Base-by-base conservation (phyloP, 2,329 filamentous ascomycete species). In the Graphium sp. region DNA sequence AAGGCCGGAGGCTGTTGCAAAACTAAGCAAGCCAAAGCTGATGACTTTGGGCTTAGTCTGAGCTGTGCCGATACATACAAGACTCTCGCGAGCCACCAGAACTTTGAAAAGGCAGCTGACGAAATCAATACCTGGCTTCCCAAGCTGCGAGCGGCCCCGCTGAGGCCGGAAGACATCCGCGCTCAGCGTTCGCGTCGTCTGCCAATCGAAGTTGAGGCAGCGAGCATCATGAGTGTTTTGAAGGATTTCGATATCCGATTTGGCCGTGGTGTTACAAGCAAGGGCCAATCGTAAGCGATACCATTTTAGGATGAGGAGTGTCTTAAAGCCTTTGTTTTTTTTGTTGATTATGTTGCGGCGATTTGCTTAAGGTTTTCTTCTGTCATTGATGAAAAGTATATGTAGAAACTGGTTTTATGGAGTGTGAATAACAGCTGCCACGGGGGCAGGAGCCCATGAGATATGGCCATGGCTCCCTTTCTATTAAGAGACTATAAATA, bases 161-260 rank as follows among this genome's bases (percentile, higher is more conserved):
- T 52, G 25, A 39, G 34, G 4, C 39, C 41, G 7, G 35, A 20
- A 22, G 34, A 29, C 28, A n/a, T n/a, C n/a, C 34, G 27, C 33
- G 33, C 31, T 32, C 39, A 31, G 39, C 52, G 28, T 8, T 28
- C 30, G 4, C 50, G 53, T 35, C 57, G 57, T 31, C 62, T 64
- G 23, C 72, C 78, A 2, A 72, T 84, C 41, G 79, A 85, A 46
- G 77, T 85, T 11, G 79, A 85, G 50, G 77, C 79, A 6, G 79
- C 79, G 1, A 84, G 78, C 47, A 82, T 85, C 31, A 84, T 85
- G 79, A 76, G 75, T 23, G 79, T 84, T n/a, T 52, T 85, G 34
- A 80, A 79, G 48, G 74, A 79, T 37, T 85, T 85, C 51, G 79
- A 85, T 42, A 62, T 81, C 28, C 58, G 79, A 30, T 85, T 85